A percentile compares a stretch with the other conserved stretches of the same genome.
Conservation (phyloP, 2,329 filamentous ascomycete genomes). For the Metarhizium humberi region DNA sequence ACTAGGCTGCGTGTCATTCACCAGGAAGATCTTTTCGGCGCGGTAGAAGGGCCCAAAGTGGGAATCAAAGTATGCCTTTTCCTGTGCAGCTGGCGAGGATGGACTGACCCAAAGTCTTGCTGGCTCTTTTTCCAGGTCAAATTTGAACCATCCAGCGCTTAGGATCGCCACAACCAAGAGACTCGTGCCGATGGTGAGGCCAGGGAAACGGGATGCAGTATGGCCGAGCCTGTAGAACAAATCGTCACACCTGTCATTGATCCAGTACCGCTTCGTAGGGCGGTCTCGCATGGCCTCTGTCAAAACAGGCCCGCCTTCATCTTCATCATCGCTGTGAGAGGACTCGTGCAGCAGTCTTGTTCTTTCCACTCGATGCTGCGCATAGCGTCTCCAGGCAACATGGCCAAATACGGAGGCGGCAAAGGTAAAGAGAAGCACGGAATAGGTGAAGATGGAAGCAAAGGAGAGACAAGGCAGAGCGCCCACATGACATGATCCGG, state of each 20-base stretch:
- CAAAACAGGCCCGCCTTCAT: conserved; percentile 72
- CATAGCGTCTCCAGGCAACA: conserved; percentile 64
- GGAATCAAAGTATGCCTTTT: conserved; percentile 87
- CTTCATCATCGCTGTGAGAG: conserved; percentile 80
- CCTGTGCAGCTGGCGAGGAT: conserved; percentile 77
- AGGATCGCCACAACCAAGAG: conserved; percentile 68
- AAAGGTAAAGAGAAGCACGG: conserved; percentile 60
- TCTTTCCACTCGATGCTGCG: conserved; percentile 67
- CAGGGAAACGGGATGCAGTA: conserved; percentile 73
- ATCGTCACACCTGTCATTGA: conserved; percentile 76
- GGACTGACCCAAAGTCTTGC: conserved; percentile 96
- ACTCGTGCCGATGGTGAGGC: conserved; percentile 68
- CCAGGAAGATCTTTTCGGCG: conserved; percentile 84
- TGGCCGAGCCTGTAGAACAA: conserved; percentile 76
- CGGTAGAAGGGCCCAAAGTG: conserved; percentile 96
- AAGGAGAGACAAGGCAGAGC: conserved; percentile 89
- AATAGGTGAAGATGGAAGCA: conserved; percentile 79
- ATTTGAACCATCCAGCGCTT: conserved; percentile 80
- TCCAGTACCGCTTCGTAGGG: conserved; percentile 66
- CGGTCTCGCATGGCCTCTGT: conserved; percentile 69
- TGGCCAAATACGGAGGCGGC: conserved; percentile 61
- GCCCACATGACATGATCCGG: conserved; percentile 71
- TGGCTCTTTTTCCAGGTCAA: conserved; percentile 83
- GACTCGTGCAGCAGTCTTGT: conserved; percentile 82
- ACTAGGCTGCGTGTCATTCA: conserved; percentile 66